Base-by-base conservation (phyloP, 306 rosid genomes). In the Vigna nakashimae region DNA sequence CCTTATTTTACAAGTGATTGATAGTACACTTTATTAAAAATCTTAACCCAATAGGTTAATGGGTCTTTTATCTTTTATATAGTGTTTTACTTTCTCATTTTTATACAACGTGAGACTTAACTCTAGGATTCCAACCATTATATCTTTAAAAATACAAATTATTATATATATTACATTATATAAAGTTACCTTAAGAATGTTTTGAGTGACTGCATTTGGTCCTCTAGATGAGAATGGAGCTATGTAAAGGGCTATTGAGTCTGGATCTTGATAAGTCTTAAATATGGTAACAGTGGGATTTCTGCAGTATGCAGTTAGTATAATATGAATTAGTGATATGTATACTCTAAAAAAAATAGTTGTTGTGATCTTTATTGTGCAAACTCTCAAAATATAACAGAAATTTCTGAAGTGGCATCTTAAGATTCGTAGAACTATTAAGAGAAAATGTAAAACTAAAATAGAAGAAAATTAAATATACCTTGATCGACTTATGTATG, bases 221-320 rank as follows among this genome's bases (percentile, higher is more conserved):
- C 69, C 50, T 9, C 69, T 64, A 8, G 69, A 65, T 9, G 91
- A 89, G 65, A 70, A 86, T 5, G 59, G 1, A 16, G 57, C 80
- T 4, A 85, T 3, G 7, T 84, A 78, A 2, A 89, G 90, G 13
- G 92, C 84, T 14, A 42, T 6, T 4, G 53, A 45, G 51, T 86
- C 88, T 10, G 17, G 48, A 5, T 1, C 69, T 59, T 59, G 81
- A 1, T 32, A 10, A 34, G 70, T 84, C 77, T 64, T 86, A 1
- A 63, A 78, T 36, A 86, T 84, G 0, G 77, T 66, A 2, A 86
- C 87, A 10, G 82, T 73, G 9, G 91, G 70, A 36, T 71, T 73
- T 11, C 87, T 82, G 10, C 20, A 24, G 15, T 8, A 20, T 12
- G 4, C 1, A 11, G 14, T 2, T 40, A 17, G 7, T 7, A 53